Evolutionary conservation across 1,284 basidiomycete genomes (phyloP), one percentile per base, ranked within the genome.

Genomic region (Cryptococcus sp.): DNA sequence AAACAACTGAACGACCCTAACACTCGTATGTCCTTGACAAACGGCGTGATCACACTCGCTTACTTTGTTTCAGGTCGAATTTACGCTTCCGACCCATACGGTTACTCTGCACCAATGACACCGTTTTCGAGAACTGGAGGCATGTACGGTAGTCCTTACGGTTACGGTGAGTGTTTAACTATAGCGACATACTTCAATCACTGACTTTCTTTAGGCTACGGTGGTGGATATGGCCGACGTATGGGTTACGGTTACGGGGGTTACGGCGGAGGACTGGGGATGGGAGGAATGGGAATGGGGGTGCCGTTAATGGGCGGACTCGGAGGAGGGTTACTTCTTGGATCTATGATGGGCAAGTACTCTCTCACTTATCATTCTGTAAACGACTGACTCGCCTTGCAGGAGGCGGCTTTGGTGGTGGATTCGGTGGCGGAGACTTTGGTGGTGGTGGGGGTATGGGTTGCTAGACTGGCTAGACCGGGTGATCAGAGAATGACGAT

Each of bases 1-100:
- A 50, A 60, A 46, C 66, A 67, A 49, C 55, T 64, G 32, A 68
- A 67, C 45, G 64, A 72, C 46, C 68, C 68, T 15, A 54, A 45
- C 23, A 62, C 65, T 36, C 56, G 67, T 65, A 11, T 51, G 64
- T 13, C 8, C 31, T 49, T 31, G 14, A 6, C 41, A 31, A 44
- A 5, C 23, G n/a, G 10, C n/a, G 38, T 41, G 38, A 10, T 23
- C 10, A 41, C n/a, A 34, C 31, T 14, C 37, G 31, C 23, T 42
- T 49, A 33, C 33, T 38, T 49, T 31, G 6, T 35, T 37, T 4
- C 36, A 68, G 65, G 62, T 33, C 47, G 46, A 10, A 55, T 58
- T 46, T 69, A 66, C 52, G 61, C 59, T 4, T 43, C 52, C 13
- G 53, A 71, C 50, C 65, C 64, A 1, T 69, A 65, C 51, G 53